Percentiles rank a stretch among this genome's conserved stretches.
phyloP scores from a whole-genome alignment of 805 yeast genomes.

The Teunomyces gatunensis region DNA sequence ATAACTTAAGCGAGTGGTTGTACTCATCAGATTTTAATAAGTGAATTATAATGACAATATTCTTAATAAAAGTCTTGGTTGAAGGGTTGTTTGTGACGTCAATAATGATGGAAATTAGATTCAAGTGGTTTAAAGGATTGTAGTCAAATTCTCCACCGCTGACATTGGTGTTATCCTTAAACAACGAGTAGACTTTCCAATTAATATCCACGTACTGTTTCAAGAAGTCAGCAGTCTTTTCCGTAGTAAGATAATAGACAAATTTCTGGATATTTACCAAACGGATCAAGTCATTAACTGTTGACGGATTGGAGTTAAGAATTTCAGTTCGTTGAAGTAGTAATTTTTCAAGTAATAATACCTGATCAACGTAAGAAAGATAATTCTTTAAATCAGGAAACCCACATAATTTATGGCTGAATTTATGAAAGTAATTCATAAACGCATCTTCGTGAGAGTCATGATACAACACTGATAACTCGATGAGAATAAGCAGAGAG shows the following conservation, averaged over 20 bases:
- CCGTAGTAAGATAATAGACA: constrained; percentile 23
- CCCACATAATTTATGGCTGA: constrained; percentile 62
- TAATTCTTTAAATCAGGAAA: constrained; percentile 53
- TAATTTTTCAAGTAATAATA: not conserved
- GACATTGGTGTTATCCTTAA: constrained; percentile 30
- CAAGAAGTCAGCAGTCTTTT: not conserved
- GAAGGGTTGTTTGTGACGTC: constrained; percentile 19
- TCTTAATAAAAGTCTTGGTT: constrained; percentile 26
- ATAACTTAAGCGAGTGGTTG: constrained; percentile 67
- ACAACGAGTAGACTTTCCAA: constrained; percentile 31
- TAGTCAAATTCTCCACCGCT: constrained; percentile 57
- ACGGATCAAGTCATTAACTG: constrained; percentile 15
- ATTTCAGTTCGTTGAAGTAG: not conserved
- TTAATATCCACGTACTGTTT: constrained; percentile 4
- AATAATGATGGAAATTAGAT: constrained; percentile 50
- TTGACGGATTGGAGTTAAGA: not conserved
- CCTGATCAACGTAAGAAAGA: constrained; percentile 2
- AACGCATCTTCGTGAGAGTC: constrained; percentile 27
- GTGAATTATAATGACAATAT: constrained; percentile 57
- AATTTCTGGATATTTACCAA: constrained; percentile 50
- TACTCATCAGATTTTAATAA: constrained; percentile 57
- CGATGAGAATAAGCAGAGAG: constrained; percentile 51
- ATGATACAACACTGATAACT: constrained; percentile 32
- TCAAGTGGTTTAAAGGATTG: constrained; percentile 64
- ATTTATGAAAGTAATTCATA: constrained; percentile 40